These are phyloP conservation scores for Diversispora epigaea DNA, from an alignment of 192 early-diverging fungal species.

Conservation along the genomic window DNA sequence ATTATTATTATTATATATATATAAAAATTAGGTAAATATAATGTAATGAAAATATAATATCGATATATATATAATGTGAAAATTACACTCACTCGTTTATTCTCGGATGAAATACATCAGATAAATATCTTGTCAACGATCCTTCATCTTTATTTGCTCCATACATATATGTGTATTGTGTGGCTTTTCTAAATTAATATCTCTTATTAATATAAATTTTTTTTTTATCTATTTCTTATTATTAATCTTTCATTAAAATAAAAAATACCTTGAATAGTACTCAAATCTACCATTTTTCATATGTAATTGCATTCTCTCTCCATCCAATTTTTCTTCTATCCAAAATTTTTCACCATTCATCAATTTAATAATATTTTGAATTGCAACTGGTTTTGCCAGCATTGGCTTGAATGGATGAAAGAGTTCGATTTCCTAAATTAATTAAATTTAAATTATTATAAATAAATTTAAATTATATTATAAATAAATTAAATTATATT, in stretches of 20 bases:
- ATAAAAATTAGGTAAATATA: not conserved
- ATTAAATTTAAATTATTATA: constrained; percentile 7
- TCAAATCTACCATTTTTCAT: constrained; percentile 50
- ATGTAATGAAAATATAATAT: not conserved
- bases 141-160: constrained; percentile 57
- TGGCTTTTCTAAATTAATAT: constrained; percentile 54
- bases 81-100: constrained; percentile 41
- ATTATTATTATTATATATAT: constrained; percentile 1
- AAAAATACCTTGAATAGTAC: constrained; percentile 57
- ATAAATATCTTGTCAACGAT: constrained; percentile 56
- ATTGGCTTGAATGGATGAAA: constrained; percentile 71
- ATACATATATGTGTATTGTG: constrained; percentile 70
- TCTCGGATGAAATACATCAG: constrained; percentile 48
- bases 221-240: not conserved
- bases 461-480: not conserved
- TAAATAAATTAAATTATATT: too few species aligned
- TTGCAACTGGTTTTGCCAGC: constrained; percentile 54
- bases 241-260: constrained; percentile 7
- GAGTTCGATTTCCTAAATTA: constrained; percentile 50
- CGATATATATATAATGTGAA: not conserved
- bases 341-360: constrained; percentile 59
- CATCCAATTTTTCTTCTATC: constrained; percentile 83
- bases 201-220: not conserved
- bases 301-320: constrained; percentile 75
- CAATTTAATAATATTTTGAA: constrained; percentile 45